Base-by-base conservation (phyloP, 1,284 basidiomycete genomes). In the Puccinia coronata region DNA sequence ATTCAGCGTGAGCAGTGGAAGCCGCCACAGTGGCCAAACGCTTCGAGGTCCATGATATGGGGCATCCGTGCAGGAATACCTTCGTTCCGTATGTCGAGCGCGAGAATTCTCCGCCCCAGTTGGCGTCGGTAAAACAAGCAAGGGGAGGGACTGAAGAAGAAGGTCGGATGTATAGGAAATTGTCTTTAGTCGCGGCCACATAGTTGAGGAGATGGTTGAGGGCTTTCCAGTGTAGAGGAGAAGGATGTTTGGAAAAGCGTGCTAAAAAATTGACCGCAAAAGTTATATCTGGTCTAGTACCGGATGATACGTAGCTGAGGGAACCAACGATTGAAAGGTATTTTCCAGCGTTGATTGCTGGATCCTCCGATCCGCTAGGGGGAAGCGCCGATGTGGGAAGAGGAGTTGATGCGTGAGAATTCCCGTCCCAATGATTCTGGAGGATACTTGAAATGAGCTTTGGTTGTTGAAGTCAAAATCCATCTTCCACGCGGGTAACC, bases 251-350 rank as follows among this genome's bases (percentile, higher is more conserved):
- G 0, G 76, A 70, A 31, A 57, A 79, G 0, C 76, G 49, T 2
- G 76, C 76, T 0, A 79, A 16, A 20, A 79, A 69, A n/a, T 70
- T 70, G 9, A 57, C 65, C 12, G 75, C 41, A 41, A 67, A 78
- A 20, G n/a, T 28, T 0, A 78, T 41, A 23, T 77, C 76, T 2
- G 75, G 75, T 25, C 59, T 18, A 1, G 74, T 76, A 1, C 25
- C 74, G 12, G 49, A 23, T 0, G 57, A 39, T 2, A 79, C 8
- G n/a, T 70, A 79, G 20, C 65, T 70, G 0, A 79, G 51, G 16
- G 6, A 34, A 0, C 76, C 76, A 43, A 79, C 39, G 1, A 79
- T 16, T 3, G 76, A 70, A 0, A 69, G 12, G n/a, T 69, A 79
- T 4, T 12, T 11, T 5, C 25, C 18, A 5, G 18, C 3, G 16